Evolutionary conservation across 768 basidiomycete genomes (phyloP), one percentile per base, ranked within the genome.

Genomic region (Amanita exitialis): DNA sequence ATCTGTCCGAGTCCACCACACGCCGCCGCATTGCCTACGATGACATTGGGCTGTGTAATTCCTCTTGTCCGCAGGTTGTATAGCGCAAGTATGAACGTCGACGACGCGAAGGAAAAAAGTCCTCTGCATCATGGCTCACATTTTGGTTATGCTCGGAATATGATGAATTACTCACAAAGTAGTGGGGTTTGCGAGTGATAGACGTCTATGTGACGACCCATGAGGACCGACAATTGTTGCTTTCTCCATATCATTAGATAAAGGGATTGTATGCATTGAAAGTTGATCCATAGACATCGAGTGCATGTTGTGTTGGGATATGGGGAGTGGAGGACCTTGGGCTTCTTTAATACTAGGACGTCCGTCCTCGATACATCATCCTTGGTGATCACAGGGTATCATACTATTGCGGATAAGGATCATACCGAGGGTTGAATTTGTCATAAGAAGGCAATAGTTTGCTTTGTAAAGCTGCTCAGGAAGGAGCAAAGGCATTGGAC

Each of bases 1-100:
- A 87, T 66, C 61, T 87, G 85, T 23, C 69, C 77, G 20, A 86
- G 76, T 52, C 86, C 85, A 27, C 85, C 85, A 53, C 74, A 73
- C 58, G 74, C 79, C 51, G 82, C 59, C 9, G 83, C 82, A 81
- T 86, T 83, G 36, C 83, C 86, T 41, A 84, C 72, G 44, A 84
- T 72, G 32, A 76, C 72, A 51, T 84, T 83, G 47, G 80, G 78
- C 1, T 55, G 56, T 15, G 53, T 47, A 51, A 82, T 61, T 15
- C 63, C 58, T 30, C 74, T 69, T 0, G 71, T 70, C 3, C 66
- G 56, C 32, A 73, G 69, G 58, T 83, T 83, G 71, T 74, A 78
- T 49, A 83, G 53, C 8, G 80, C 81, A n/a, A 84, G 69, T 52
- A 84, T 76, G 61, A 84, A 69, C 0, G 82, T 83, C 39, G 83